Conservation (phyloP, 2,329 filamentous ascomycete species). For the Aspergillus unguis region DNA sequence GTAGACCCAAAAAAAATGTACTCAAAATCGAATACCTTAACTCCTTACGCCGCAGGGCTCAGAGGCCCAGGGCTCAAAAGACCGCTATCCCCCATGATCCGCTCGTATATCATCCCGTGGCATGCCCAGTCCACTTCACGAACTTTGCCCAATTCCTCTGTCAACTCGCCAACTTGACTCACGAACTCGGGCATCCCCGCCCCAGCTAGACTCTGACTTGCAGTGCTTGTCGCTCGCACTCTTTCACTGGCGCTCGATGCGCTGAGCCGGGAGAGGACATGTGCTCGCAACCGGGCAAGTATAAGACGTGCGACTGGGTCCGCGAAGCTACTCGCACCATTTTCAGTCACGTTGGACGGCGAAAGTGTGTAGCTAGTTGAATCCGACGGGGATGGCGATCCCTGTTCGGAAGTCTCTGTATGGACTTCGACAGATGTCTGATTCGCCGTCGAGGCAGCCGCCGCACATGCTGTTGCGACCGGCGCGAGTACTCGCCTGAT, state of each 20-base stretch:
- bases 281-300: conserved; percentile 56
- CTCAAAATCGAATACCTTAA: conserved; percentile 1
- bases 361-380: conserved; percentile 12
- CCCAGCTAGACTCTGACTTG: conserved; percentile 57
- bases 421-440: conserved; percentile 27
- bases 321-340: conserved; percentile 45
- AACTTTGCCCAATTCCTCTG: conserved; percentile 56
- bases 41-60: conserved; percentile 10
- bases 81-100: conserved; percentile 39
- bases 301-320: conserved; percentile 62
- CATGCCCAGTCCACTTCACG: conserved; percentile 58
- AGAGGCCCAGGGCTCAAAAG: conserved; percentile 10
- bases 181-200: conserved; percentile 63
- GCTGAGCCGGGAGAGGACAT: conserved; percentile 53
- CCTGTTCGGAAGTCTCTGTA: conserved; percentile 56
- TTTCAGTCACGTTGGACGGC: conserved; percentile 22
- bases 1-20: not conserved
- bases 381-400: conserved; percentile 46
- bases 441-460: conserved; percentile 21
- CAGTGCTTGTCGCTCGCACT: conserved; percentile 55
- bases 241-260: conserved; percentile 60
- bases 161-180: conserved; percentile 56
- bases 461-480: conserved; percentile 43
- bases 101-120: conserved; percentile 57
- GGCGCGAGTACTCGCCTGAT: conserved; percentile 54